Evolutionary conservation across 495 filamentous ascomycete genomes (phyloP).

Genomic region (Massariosphaeria phaeospora): DNA sequence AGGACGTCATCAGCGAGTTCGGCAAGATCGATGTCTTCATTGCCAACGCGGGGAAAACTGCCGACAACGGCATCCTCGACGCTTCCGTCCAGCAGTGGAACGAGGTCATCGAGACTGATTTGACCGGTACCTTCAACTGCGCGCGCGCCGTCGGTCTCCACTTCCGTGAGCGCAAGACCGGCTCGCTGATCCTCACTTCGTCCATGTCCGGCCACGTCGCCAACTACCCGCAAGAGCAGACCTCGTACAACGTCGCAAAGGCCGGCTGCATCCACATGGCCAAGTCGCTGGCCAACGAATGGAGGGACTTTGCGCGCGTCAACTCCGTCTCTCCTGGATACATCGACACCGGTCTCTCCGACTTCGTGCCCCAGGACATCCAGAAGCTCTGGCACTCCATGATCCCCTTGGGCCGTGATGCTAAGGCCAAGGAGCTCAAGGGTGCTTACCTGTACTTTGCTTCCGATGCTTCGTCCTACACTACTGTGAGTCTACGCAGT

Average conservation of each 20-base stretch:
- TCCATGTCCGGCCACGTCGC: slow-evolving; percentile 82
- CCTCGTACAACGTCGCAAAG: slow-evolving; percentile 85
- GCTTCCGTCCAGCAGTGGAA: slow-evolving; percentile 61
- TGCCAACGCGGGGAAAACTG: slow-evolving; percentile 64
- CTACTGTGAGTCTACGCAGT: slow-evolving; percentile 50
- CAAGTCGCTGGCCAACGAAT: slow-evolving; percentile 77
- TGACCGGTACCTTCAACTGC: slow-evolving; percentile 80
- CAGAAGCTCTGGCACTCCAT: slow-evolving; percentile 74
- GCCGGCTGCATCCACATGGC: slow-evolving; percentile 77
- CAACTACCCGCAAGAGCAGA: slow-evolving; percentile 82
- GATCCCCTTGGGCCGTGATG: slow-evolving; percentile 82
- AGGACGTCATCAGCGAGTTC: slow-evolving; percentile 55
- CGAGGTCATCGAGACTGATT: slow-evolving; percentile 68
- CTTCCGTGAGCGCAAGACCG: slow-evolving; percentile 63
- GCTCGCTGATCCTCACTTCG: slow-evolving; percentile 73
- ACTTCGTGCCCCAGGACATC: slow-evolving; percentile 63
- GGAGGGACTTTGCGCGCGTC: slow-evolving; percentile 76
- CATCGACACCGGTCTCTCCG: slow-evolving; percentile 77
- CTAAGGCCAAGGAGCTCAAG: slow-evolving; percentile 72
- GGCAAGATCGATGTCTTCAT: slow-evolving; percentile 64
- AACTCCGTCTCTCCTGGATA: slow-evolving; percentile 85
- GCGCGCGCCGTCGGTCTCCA: slow-evolving; percentile 69
- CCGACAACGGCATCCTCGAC: slow-evolving; percentile 58
- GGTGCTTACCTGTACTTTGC: slow-evolving; percentile 85
- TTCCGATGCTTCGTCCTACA: slow-evolving; percentile 77